Conservation (phyloP, 2,329 filamentous ascomycete species). For the Calonectria hawksworthii region DNA sequence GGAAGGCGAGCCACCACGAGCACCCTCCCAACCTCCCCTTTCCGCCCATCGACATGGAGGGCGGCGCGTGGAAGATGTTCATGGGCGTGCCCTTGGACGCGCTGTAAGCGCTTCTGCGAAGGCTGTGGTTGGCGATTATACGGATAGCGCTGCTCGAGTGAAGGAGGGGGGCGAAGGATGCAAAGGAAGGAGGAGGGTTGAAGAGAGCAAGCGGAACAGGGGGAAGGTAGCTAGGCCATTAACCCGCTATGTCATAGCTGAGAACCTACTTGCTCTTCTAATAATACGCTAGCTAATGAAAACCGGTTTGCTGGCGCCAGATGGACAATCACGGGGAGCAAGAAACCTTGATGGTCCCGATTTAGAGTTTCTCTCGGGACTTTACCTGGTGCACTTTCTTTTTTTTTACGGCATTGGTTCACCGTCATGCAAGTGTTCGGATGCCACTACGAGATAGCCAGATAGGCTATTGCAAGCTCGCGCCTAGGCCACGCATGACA, state of each 20-base stretch:
- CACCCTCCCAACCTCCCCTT: background rate
- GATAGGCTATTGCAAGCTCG: constrained; percentile 6
- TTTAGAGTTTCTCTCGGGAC: background rate
- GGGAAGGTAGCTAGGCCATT: background rate
- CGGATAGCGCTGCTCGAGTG: background rate
- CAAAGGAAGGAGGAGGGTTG: background rate
- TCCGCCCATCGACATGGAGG: background rate
- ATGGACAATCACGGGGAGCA: background rate
- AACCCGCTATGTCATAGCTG: background rate
- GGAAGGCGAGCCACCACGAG: background rate
- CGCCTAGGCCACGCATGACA: background rate
- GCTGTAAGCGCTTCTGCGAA: background rate
- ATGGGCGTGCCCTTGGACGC: background rate
- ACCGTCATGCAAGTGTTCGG: background rate
- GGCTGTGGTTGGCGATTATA: background rate
- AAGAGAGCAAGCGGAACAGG: background rate
- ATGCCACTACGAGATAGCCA: background rate
- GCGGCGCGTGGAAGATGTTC: constrained; percentile 1
- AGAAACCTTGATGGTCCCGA: background rate
- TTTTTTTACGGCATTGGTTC: background rate
- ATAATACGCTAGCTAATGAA: background rate
- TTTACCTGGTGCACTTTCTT: background rate
- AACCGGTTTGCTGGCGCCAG: background rate
- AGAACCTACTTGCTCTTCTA: background rate
- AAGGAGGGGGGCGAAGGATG: background rate